These are phyloP conservation scores for Vitis amurensis DNA, from an alignment of 164 flowering plant species.

Conservation along the genomic window DNA sequence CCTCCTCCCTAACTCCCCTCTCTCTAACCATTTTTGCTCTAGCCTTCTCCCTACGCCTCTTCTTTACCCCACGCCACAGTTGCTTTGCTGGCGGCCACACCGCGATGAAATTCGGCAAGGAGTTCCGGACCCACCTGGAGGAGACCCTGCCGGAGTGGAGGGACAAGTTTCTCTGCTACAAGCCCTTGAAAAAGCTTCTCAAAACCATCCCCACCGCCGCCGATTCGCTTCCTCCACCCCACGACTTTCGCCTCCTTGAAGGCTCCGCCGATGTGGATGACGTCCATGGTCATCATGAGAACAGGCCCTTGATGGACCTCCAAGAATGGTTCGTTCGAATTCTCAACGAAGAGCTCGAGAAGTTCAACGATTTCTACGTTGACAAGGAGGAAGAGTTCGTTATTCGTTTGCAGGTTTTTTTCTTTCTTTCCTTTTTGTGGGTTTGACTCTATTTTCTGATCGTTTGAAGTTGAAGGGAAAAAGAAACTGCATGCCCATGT, in stretches of 20 bases:
- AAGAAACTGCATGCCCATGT: too few species aligned
- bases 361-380: conserved; percentile 83
- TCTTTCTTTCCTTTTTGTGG: background rate
- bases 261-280: background rate
- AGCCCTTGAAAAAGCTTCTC: conserved; percentile 74
- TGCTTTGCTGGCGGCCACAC: too few species aligned
- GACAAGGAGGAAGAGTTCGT: conserved; percentile 84
- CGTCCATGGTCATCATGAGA: background rate
- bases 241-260: background rate
- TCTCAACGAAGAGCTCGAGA: conserved; percentile 72
- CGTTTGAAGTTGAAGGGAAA: background rate
- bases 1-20: background rate
- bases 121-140: conserved; percentile 69
- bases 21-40: background rate
- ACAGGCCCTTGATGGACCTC: conserved; percentile 25
- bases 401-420: conserved; percentile 68
- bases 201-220: background rate
- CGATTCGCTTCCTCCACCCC: conserved; percentile 4
- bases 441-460: background rate
- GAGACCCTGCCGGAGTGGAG: conserved; percentile 88
- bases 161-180: conserved; percentile 82
- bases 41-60: background rate
- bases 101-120: conserved; percentile 80
- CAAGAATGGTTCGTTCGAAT: conserved; percentile 70
- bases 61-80: too few species aligned